Evolutionary conservation across 352 stramenopile genomes (phyloP).

Genomic region (Pythium sukuiense): DNA sequence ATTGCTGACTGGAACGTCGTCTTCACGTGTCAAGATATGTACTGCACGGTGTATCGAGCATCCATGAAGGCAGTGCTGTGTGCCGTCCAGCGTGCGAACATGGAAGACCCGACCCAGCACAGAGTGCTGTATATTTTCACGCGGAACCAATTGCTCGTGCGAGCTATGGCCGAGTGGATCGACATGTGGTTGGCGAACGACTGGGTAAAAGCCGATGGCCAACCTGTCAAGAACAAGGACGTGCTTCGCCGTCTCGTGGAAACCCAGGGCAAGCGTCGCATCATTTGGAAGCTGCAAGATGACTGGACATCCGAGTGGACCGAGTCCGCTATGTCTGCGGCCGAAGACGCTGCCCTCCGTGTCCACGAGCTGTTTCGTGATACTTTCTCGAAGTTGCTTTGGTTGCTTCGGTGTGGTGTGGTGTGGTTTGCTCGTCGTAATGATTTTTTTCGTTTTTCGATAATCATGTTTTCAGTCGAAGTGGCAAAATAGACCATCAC

Average conservation of each 20-base stretch:
- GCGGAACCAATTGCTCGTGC: conserved; percentile 66
- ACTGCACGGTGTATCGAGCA: conserved; percentile 54
- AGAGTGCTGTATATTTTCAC: conserved; percentile 65
- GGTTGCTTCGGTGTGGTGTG: no score
- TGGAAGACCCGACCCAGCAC: conserved; percentile 35
- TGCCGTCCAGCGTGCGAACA: conserved; percentile 57
- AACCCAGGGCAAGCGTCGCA: conserved; percentile 41
- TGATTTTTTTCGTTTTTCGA: neutral
- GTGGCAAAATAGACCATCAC: neutral
- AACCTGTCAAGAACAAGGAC: conserved; percentile 55
- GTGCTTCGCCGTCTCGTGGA: conserved; percentile 48
- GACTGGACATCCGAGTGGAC: conserved; percentile 20
- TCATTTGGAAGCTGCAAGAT: conserved; percentile 47
- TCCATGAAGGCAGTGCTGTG: conserved; percentile 56
- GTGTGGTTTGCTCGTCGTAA: neutral
- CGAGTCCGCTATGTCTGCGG: conserved; percentile 10
- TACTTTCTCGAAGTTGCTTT: no score
- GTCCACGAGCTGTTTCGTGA: neutral
- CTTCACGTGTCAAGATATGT: conserved; percentile 43
- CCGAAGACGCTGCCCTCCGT: conserved; percentile 9
- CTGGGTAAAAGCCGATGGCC: conserved; percentile 53
- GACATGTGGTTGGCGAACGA: conserved; percentile 47
- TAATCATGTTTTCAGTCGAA: neutral
- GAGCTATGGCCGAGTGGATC: conserved; percentile 73
- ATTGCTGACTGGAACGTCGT: conserved; percentile 52